Percentiles rank a stretch among this genome's conserved stretches.
phyloP scores from a whole-genome alignment of 805 yeast species.

The Pichia nakasei region DNA sequence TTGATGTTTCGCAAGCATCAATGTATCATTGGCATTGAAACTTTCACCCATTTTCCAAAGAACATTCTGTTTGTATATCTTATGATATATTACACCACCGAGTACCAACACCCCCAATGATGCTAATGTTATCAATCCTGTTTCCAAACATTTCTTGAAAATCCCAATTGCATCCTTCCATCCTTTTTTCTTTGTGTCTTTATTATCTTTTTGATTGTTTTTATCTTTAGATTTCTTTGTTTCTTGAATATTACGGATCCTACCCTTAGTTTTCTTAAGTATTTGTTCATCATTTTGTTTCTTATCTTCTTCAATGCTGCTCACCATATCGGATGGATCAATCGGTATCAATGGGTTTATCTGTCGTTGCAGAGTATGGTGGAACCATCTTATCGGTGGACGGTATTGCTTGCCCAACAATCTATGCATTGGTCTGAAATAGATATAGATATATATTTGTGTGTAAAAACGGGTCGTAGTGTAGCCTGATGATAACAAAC shows the following conservation, averaged over 20 bases:
- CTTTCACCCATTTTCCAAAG: conserved; percentile 56
- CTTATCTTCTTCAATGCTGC: neutral
- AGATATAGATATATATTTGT: too few species aligned
- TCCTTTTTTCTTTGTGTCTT: neutral
- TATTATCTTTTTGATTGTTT: neutral
- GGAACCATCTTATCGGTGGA: too few species aligned
- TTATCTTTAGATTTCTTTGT: neutral
- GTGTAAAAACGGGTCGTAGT: too few species aligned
- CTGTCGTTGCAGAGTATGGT: too few species aligned
- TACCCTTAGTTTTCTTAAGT: conserved; percentile 9
- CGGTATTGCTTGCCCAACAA: too few species aligned
- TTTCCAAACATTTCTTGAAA: conserved; percentile 44
- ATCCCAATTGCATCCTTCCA: conserved; percentile 10
- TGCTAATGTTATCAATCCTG: conserved; percentile 63
- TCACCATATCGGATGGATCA: conserved; percentile 31
- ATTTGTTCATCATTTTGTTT: conserved; percentile 17
- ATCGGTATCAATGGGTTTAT: conserved; percentile 35
- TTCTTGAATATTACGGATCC: too few species aligned
- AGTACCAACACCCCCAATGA: conserved; percentile 59
- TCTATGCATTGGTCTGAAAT: neutral
- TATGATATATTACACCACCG: conserved; percentile 67
- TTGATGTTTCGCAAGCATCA: conserved; percentile 50
- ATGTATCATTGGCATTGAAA: conserved; percentile 53
- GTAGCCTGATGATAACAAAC: too few species aligned
- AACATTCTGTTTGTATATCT: conserved; percentile 49